Conservation (phyloP, 495 filamentous ascomycete species). For the Pyronema omphalodes region DNA sequence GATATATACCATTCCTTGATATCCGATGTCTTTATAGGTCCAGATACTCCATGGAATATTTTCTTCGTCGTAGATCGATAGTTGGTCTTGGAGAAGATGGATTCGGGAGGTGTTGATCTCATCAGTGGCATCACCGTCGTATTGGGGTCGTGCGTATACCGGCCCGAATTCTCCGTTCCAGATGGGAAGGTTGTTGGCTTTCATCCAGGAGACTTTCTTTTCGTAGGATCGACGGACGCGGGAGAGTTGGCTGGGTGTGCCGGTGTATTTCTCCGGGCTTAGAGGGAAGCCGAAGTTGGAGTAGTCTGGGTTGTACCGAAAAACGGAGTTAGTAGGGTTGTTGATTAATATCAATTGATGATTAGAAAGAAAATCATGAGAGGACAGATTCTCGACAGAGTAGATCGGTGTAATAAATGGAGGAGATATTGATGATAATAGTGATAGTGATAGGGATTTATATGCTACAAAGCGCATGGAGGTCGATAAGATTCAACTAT, state of each 20-base stretch:
- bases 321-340: too few species aligned
- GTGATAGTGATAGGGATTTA: too few species aligned
- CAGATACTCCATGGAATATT: conserved; percentile 44
- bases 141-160: conserved; percentile 33
- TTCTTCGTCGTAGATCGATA: conserved; percentile 38
- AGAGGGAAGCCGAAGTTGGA: conserved; percentile 38
- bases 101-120: conserved; percentile 35
- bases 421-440: too few species aligned
- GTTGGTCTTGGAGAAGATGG: conserved; percentile 36
- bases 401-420: too few species aligned
- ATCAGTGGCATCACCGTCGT: conserved; percentile 25
- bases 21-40: conserved; percentile 48
- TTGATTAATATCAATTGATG: too few species aligned
- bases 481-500: too few species aligned
- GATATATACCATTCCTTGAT: conserved; percentile 41
- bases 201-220: conserved; percentile 43
- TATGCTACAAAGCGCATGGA: too few species aligned
- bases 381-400: too few species aligned
- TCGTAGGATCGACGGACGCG: conserved; percentile 31
- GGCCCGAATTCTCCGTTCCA: conserved; percentile 56
- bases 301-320: conserved; percentile 27
- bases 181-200: conserved; percentile 32
- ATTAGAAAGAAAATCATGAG: too few species aligned
- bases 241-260: conserved; percentile 34
- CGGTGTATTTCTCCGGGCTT: conserved; percentile 32